Conservation (phyloP, 1,284 basidiomycete species). For the Heterobasidion irregulare region DNA sequence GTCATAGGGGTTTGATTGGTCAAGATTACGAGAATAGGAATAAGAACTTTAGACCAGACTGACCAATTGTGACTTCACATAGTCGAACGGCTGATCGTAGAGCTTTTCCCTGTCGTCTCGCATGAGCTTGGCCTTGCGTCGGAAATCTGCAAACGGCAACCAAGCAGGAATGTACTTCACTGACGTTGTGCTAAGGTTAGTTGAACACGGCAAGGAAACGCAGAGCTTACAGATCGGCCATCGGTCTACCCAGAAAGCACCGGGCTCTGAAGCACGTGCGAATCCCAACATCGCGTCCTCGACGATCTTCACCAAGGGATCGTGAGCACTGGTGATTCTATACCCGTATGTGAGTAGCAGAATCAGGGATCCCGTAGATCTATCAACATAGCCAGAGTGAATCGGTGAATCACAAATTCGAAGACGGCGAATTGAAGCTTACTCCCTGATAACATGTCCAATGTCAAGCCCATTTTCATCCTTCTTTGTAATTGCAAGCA, state of each 20-base stretch:
- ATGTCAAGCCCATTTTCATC: conserved; percentile 13
- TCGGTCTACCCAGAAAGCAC: conserved; percentile 19
- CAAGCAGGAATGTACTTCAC: conserved; percentile 28
- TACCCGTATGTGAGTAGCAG: conserved; percentile 31
- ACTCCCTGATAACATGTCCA: conserved; percentile 23
- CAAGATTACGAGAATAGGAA: neutral
- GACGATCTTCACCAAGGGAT: conserved; percentile 29
- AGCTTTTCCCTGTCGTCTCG: conserved; percentile 21
- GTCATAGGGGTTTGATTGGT: neutral
- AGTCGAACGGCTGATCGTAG: conserved; percentile 25
- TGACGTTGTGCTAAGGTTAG: conserved; percentile 6
- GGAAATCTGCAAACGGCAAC: conserved; percentile 27
- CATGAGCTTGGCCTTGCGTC: conserved; percentile 20
- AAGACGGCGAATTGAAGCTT: neutral
- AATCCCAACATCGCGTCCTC: conserved; percentile 35
- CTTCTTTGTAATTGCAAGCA: conserved; percentile 17
- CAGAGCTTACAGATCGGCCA: neutral
- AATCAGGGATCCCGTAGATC: conserved; percentile 28
- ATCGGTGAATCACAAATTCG: neutral
- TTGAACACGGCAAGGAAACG: neutral
- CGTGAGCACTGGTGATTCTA: conserved; percentile 17
- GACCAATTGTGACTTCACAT: conserved; percentile 24
- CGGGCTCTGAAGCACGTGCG: conserved; percentile 27
- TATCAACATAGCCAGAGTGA: conserved; percentile 9
- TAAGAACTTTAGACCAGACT: neutral